Percentiles rank a stretch among this genome's conserved stretches.
Evolutionary conservation across 2,329 filamentous ascomycete genomes (phyloP).

Genomic region (Zasmidium citrigriseum): DNA sequence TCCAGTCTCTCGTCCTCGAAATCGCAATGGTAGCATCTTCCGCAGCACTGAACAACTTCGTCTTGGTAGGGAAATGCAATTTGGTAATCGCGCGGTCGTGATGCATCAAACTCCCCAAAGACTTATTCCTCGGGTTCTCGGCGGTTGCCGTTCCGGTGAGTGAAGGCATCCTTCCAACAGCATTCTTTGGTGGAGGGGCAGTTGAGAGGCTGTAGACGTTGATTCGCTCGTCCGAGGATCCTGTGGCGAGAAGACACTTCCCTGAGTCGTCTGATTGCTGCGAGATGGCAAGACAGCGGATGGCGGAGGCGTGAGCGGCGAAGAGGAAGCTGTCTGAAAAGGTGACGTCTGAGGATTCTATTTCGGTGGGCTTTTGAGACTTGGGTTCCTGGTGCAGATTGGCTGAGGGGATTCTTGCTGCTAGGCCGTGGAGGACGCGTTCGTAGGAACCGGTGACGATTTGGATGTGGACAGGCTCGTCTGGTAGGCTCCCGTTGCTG

Average conservation of each 20-base stretch:
- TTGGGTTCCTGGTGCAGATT: slow-evolving; percentile 6
- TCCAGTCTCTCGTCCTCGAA: slow-evolving; percentile 85
- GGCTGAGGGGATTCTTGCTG: slow-evolving; percentile 64
- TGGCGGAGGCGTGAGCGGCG: slow-evolving; percentile 86
- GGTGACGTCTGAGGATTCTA: slow-evolving; percentile 46
- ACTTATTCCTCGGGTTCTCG: slow-evolving; percentile 83
- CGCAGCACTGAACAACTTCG: slow-evolving; percentile 82
- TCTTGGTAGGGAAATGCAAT: slow-evolving; percentile 78
- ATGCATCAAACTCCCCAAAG: slow-evolving; percentile 83
- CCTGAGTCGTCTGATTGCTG: slow-evolving; percentile 59
- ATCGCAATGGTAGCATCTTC: slow-evolving; percentile 93
- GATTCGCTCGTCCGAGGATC: slow-evolving; percentile 89
- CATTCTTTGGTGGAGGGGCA: slow-evolving; percentile 56
- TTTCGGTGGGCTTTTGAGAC: slow-evolving; percentile 9
- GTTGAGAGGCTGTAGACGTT: slow-evolving; percentile 88
- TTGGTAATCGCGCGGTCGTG: slow-evolving; percentile 80
- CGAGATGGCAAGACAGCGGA: slow-evolving; percentile 85
- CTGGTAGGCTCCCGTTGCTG: neutral
- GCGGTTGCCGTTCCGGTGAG: slow-evolving; percentile 72
- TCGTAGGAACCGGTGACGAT: slow-evolving; percentile 94
- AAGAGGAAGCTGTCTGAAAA: slow-evolving; percentile 96
- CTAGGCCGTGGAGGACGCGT: slow-evolving; percentile 84
- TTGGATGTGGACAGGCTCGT: slow-evolving; percentile 65
- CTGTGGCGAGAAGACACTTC: slow-evolving; percentile 87
- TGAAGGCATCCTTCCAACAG: slow-evolving; percentile 57